Evolutionary conservation across 495 filamentous ascomycete genomes (phyloP).

Genomic region (Amniculicola lignicola): DNA sequence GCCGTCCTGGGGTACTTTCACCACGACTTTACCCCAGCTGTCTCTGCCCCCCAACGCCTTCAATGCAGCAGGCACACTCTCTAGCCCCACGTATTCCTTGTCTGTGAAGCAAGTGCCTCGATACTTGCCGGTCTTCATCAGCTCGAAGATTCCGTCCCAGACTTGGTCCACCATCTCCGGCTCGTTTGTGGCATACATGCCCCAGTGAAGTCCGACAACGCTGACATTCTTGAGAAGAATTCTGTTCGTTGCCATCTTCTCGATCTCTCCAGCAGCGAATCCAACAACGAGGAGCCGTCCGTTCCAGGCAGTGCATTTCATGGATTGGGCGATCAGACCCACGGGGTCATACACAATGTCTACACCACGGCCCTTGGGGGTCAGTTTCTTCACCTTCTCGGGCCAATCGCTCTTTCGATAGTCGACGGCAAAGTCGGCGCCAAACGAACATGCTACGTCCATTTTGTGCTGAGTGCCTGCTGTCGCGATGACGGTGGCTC

Average conservation of each 20-base stretch:
- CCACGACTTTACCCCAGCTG: conserved; percentile 96
- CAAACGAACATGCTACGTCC: conserved; percentile 70
- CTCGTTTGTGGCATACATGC: conserved; percentile 72
- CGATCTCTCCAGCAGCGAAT: conserved; percentile 83
- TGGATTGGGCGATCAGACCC: conserved; percentile 74
- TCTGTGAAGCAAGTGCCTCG: conserved; percentile 77
- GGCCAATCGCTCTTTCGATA: conserved; percentile 73
- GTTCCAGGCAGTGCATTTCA: conserved; percentile 91
- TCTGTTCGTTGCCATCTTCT: conserved; percentile 88
- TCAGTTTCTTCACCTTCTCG: conserved; percentile 71
- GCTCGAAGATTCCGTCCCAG: conserved; percentile 75
- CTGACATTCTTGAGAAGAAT: conserved; percentile 92
- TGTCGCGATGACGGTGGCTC: conserved; percentile 86
- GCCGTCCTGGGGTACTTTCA: conserved; percentile 67
- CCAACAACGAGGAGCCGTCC: conserved; percentile 83
- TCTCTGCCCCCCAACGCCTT: conserved; percentile 71
- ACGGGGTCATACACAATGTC: conserved; percentile 92
- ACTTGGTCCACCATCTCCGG: conserved; percentile 65
- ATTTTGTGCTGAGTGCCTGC: conserved; percentile 76
- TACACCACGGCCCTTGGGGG: conserved; percentile 67
- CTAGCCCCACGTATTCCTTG: conserved; percentile 75
- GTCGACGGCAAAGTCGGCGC: conserved; percentile 79
- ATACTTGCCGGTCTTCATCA: conserved; percentile 77
- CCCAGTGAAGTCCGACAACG: conserved; percentile 89
- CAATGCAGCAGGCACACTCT: conserved; percentile 73